These are phyloP conservation scores for Ceratobasidium sp. DNA, from an alignment of 1,284 basidiomycete species.

Conservation along the genomic window DNA sequence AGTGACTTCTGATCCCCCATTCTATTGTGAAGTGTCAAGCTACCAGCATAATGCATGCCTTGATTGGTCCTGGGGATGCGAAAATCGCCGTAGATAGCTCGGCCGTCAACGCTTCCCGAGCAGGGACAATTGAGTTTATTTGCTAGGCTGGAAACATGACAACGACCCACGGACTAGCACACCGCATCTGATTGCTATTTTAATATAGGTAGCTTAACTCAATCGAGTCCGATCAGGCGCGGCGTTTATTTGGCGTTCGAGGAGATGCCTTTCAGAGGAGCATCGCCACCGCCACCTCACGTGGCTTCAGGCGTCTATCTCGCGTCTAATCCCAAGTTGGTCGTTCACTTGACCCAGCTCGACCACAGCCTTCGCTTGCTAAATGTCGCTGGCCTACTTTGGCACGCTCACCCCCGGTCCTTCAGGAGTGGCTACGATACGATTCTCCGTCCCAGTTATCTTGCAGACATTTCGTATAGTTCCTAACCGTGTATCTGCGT, in stretches of 20 bases:
- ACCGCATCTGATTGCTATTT: too few relatives aligned
- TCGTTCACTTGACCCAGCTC: background rate
- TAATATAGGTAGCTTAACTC: background rate
- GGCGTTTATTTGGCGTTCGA: background rate
- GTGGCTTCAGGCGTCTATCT: background rate
- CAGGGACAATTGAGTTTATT: background rate
- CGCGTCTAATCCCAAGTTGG: background rate
- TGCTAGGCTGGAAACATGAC: background rate
- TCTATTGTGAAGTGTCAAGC: background rate
- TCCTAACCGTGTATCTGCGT: slow-evolving; percentile 66
- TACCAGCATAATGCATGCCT: background rate
- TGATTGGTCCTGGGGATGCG: background rate
- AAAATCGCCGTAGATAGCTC: background rate
- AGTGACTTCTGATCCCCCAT: background rate
- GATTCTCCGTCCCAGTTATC: slow-evolving; percentile 67
- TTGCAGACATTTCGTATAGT: slow-evolving; percentile 69
- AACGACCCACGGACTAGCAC: background rate
- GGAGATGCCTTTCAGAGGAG: background rate
- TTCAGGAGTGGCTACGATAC: slow-evolving; percentile 66
- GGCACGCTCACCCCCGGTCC: slow-evolving; percentile 52
- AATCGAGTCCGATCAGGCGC: background rate
- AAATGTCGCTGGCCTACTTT: slow-evolving; percentile 27
- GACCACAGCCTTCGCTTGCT: background rate
- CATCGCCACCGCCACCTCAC: background rate
- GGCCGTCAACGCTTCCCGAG: background rate